A percentile compares a stretch with the other conserved stretches of the same genome.
Evolutionary conservation across 257 asterid genomes (phyloP).

Genomic region (Solanum virginianum): DNA sequence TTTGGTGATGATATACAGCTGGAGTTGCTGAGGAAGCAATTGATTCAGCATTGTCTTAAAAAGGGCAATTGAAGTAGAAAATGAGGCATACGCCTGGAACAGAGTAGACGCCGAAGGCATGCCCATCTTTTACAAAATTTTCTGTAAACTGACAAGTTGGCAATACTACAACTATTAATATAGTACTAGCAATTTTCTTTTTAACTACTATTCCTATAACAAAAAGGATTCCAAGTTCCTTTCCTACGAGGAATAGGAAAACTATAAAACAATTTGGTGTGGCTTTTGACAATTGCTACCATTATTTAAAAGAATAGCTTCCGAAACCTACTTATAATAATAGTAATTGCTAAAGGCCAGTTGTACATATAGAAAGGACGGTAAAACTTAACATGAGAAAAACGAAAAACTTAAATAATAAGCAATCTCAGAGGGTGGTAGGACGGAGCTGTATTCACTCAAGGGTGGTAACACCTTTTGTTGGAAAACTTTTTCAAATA

Average conservation of each 20-base stretch:
- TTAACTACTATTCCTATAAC: not conserved
- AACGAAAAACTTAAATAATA: not conserved
- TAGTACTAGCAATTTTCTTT: not conserved
- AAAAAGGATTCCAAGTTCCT: not conserved
- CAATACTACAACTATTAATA: not conserved
- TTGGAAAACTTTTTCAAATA: too few species aligned
- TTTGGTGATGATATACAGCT: slow-evolving; percentile 11
- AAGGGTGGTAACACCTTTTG: too few species aligned
- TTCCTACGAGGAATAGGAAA: not conserved
- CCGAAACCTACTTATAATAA: not conserved
- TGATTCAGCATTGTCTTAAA: slow-evolving; percentile 48
- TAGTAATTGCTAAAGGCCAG: not conserved
- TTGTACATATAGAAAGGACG: not conserved
- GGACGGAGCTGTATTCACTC: too few species aligned
- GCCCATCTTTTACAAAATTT: slow-evolving; percentile 9
- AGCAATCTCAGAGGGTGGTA: not conserved
- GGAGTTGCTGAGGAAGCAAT: slow-evolving; percentile 39
- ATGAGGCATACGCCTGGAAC: slow-evolving; percentile 51
- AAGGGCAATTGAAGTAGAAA: slow-evolving; percentile 39
- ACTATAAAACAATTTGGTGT: not conserved
- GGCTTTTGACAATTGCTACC: not conserved
- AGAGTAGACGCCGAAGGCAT: slow-evolving; percentile 47
- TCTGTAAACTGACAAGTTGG: not conserved
- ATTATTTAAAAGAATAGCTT: not conserved
- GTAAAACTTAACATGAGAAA: not conserved